Conservation (phyloP, 768 basidiomycete species). For the Podaxis sp. region DNA sequence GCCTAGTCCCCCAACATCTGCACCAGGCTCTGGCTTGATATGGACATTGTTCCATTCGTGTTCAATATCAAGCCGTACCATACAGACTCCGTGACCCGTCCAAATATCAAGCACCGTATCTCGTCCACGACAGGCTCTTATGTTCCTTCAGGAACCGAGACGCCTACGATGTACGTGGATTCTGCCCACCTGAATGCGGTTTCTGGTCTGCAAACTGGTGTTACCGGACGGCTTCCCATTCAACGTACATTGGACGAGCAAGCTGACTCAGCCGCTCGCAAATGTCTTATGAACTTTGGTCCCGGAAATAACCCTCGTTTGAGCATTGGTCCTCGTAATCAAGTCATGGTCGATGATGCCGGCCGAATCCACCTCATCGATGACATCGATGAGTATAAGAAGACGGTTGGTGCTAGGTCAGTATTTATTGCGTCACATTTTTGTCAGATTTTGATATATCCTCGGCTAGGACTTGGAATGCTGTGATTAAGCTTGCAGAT, state of each 20-base stretch:
- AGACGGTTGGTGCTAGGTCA: conserved; percentile 65
- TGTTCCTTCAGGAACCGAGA: conserved; percentile 74
- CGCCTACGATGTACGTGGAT: conserved; percentile 70
- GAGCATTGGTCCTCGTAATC: conserved; percentile 79
- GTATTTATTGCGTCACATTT: conserved; percentile 7
- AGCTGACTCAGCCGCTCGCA: conserved; percentile 84
- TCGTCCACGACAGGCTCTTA: conserved; percentile 79
- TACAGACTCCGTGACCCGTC: conserved; percentile 74
- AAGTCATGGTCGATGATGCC: conserved; percentile 84
- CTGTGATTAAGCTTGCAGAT: conserved; percentile 77
- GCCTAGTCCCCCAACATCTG: conserved; percentile 74
- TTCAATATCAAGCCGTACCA: conserved; percentile 86
- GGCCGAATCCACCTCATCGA: conserved; percentile 87
- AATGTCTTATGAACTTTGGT: conserved; percentile 81
- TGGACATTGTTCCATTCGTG: conserved; percentile 83
- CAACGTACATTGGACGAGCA: conserved; percentile 80
- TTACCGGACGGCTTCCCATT: conserved; percentile 64
- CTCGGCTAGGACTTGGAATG: conserved; percentile 65
- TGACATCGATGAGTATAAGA: conserved; percentile 75
- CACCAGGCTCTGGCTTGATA: conserved; percentile 79
- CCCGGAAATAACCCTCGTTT: conserved; percentile 84
- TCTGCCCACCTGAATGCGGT: conserved; percentile 47
- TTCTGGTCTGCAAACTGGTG: conserved; percentile 42
- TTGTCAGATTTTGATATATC: conserved; percentile 14
- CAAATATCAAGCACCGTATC: conserved; percentile 81